Evolutionary conservation across 2,329 filamentous ascomycete species (phyloP).

Genomic region (Monosporascus sp.): DNA sequence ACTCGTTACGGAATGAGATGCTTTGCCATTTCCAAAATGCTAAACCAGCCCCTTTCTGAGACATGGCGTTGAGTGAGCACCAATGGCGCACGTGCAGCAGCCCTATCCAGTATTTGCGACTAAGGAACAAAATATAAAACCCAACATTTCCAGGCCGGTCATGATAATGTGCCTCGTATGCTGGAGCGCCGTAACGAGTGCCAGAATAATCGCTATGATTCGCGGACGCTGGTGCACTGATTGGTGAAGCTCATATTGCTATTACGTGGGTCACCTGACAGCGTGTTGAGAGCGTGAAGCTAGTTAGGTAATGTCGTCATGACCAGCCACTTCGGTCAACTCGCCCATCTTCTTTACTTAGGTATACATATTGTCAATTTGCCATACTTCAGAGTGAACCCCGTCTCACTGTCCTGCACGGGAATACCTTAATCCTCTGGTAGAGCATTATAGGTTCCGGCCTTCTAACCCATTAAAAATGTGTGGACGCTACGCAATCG

Average conservation of each 20-base stretch:
- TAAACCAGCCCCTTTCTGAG: slow-evolving; percentile 5
- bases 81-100: neutral
- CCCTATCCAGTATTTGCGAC: neutral
- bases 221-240: neutral
- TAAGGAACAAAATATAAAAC: neutral
- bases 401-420: no score
- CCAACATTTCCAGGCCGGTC: no score
- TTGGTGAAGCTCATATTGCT: neutral
- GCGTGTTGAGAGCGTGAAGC: neutral
- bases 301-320: neutral
- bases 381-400: no score
- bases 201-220: no score
- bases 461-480: slow-evolving; percentile 31
- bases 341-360: no score
- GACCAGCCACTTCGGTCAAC: neutral
- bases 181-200: no score
- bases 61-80: neutral
- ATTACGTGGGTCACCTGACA: neutral
- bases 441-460: no score
- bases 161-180: no score
- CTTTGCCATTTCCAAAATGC: slow-evolving; percentile 19
- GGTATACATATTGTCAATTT: no score
- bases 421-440: no score
- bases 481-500: slow-evolving; percentile 64
- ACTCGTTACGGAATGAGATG: slow-evolving; percentile 28